Evolutionary conservation across 2,329 filamentous ascomycete species (phyloP).

Genomic region (Dothideomycetes sp.): DNA sequence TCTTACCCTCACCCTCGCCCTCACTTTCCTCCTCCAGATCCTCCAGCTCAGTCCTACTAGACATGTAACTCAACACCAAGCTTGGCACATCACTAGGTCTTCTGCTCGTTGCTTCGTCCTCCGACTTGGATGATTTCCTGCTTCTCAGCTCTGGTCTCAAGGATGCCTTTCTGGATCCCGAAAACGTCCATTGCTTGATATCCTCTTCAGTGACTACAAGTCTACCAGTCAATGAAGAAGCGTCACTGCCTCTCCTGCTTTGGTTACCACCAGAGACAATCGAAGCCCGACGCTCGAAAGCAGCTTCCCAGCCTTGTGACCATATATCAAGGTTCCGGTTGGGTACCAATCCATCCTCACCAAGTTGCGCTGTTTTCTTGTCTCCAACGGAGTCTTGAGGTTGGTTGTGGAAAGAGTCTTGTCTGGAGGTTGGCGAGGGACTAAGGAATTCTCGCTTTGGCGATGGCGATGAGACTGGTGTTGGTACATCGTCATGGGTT

Average conservation of each 20-base stretch:
- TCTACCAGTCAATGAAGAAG: too few relatives aligned
- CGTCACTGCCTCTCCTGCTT: not conserved
- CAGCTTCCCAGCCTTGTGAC: slow-evolving; percentile 1
- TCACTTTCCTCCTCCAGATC: slow-evolving; percentile 1
- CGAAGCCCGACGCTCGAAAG: not conserved
- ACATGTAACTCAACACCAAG: not conserved
- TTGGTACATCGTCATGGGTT: not conserved
- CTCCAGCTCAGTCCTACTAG: not conserved
- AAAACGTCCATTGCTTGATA: too few relatives aligned
- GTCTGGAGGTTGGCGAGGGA: not conserved
- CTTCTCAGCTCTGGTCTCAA: too few relatives aligned
- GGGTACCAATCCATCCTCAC: not conserved
- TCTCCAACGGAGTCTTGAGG: not conserved
- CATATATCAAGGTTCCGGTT: not conserved
- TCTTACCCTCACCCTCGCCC: not conserved
- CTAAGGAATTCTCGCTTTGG: not conserved
- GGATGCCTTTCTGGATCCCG: too few relatives aligned
- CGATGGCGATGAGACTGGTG: not conserved
- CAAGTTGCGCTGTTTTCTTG: not conserved
- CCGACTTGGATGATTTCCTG: too few relatives aligned
- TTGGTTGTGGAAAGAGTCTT: not conserved
- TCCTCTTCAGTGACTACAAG: too few relatives aligned
- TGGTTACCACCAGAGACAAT: not conserved
- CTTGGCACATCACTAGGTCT: slow-evolving; percentile 1
- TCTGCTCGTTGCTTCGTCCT: too few relatives aligned